Evolutionary conservation across 768 basidiomycete genomes (phyloP).

Genomic region (Phallus indusiatus): DNA sequence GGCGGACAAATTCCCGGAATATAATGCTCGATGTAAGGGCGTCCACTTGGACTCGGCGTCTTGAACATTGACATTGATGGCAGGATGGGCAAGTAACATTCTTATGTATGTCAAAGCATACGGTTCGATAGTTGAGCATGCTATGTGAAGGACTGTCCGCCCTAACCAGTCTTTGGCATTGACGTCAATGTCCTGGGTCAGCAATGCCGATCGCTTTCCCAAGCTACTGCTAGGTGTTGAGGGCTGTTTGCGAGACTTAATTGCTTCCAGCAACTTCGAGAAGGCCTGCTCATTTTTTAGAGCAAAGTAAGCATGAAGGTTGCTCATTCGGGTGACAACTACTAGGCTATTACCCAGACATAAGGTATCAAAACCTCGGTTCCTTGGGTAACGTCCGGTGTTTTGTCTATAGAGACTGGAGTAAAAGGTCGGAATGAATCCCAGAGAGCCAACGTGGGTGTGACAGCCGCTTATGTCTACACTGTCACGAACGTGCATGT

Average conservation of each 20-base stretch:
- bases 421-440: background rate
- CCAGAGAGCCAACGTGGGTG: background rate
- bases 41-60: conserved; percentile 90
- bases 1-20: conserved; percentile 63
- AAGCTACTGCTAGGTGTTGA: conserved; percentile 14
- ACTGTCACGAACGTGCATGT: background rate
- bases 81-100: conserved; percentile 64
- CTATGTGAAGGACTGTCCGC: conserved; percentile 73
- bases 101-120: conserved; percentile 68
- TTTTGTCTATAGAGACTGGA: background rate
- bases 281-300: conserved; percentile 68
- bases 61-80: conserved; percentile 66
- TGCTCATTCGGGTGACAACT: conserved; percentile 12
- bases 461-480: background rate
- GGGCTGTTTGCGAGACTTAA: conserved; percentile 29
- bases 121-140: conserved; percentile 53
- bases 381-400: background rate
- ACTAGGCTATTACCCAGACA: background rate
- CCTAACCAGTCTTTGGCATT: conserved; percentile 68
- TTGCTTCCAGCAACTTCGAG: conserved; percentile 58
- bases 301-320: conserved; percentile 65
- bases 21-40: conserved; percentile 79
- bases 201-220: conserved; percentile 29
- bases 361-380: background rate
- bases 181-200: conserved; percentile 36